Percentiles rank a stretch among this genome's conserved stretches.
These are phyloP conservation scores for Leptosphaerulina australis DNA, from an alignment of 2,329 filamentous ascomycete genomes.

Conservation along the genomic window DNA sequence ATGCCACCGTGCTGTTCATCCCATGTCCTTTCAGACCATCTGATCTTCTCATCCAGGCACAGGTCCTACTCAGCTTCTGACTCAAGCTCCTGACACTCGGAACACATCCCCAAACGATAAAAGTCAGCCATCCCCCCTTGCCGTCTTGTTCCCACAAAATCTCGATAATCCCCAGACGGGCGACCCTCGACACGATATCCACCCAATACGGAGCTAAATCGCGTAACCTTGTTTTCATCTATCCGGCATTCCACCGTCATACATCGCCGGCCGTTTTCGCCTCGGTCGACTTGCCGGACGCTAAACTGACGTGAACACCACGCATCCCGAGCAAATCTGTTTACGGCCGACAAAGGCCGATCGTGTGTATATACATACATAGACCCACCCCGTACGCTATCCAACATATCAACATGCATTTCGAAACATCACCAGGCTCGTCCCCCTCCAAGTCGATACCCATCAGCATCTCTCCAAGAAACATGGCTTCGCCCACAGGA, in stretches of 20 bases:
- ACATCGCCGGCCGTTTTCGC: constrained; percentile 34
- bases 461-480: constrained; percentile 44
- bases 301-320: constrained; percentile 27
- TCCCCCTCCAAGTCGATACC: constrained; percentile 49
- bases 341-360: constrained; percentile 34
- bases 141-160: constrained; percentile 19
- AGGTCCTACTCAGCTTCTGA: constrained; percentile 44
- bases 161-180: constrained; percentile 13
- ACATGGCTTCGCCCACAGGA: constrained; percentile 45
- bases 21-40: constrained; percentile 30
- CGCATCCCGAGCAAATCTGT: constrained; percentile 17
- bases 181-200: constrained; percentile 17
- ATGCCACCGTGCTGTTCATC: constrained; percentile 34
- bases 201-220: constrained; percentile 25
- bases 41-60: constrained; percentile 34
- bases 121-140: constrained; percentile 14
- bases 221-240: constrained; percentile 25
- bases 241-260: constrained; percentile 33
- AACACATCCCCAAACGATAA: constrained; percentile 16
- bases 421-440: constrained; percentile 44
- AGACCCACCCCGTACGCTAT: constrained; percentile 35
- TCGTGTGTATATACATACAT: constrained; percentile 34
- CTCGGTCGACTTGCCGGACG: constrained; percentile 39
- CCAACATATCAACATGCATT: constrained; percentile 38
- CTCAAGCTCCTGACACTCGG: constrained; percentile 41